A percentile compares a stretch with the other conserved stretches of the same genome.
Conservation (phyloP, 106 monocot species). For the Allium fistulosum region DNA sequence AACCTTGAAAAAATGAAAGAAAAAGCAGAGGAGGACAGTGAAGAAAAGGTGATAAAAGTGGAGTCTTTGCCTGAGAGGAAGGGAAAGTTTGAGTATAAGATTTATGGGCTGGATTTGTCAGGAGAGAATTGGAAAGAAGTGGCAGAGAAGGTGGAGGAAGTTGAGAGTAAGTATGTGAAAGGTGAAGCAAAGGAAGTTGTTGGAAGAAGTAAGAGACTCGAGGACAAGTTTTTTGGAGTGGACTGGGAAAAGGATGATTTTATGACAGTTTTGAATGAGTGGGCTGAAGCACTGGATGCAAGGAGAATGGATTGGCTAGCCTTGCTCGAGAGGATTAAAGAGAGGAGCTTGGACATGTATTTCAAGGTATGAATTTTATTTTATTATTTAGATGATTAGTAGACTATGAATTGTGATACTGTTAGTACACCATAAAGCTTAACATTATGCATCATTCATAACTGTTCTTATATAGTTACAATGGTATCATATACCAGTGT, state of each 20-base stretch:
- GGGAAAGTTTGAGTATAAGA: constrained; percentile 68
- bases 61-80: constrained; percentile 53
- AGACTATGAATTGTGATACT: too few species aligned
- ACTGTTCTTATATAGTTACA: too few species aligned
- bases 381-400: too few species aligned
- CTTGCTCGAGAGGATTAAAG: constrained; percentile 65
- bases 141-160: constrained; percentile 38
- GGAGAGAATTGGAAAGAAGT: constrained; percentile 61
- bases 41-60: constrained; percentile 9
- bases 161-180: constrained; percentile 29
- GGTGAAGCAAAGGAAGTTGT: constrained; percentile 50
- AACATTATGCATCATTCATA: too few species aligned
- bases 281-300: constrained; percentile 49
- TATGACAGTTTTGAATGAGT: constrained; percentile 34
- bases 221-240: constrained; percentile 54
- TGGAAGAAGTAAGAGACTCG: constrained; percentile 55
- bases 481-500: too few species aligned
- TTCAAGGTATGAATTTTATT: constrained; percentile 53
- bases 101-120: constrained; percentile 83
- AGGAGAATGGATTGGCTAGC: constrained; percentile 76
- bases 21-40: constrained; percentile 18
- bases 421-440: too few species aligned
- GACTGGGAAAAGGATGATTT: constrained; percentile 41
- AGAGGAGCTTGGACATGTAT: constrained; percentile 38
- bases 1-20: constrained; percentile 33